Percentiles rank a stretch among this genome's conserved stretches.
Evolutionary conservation across 2,329 filamentous ascomycete genomes (phyloP).

Genomic region (Coniella vitis): DNA sequence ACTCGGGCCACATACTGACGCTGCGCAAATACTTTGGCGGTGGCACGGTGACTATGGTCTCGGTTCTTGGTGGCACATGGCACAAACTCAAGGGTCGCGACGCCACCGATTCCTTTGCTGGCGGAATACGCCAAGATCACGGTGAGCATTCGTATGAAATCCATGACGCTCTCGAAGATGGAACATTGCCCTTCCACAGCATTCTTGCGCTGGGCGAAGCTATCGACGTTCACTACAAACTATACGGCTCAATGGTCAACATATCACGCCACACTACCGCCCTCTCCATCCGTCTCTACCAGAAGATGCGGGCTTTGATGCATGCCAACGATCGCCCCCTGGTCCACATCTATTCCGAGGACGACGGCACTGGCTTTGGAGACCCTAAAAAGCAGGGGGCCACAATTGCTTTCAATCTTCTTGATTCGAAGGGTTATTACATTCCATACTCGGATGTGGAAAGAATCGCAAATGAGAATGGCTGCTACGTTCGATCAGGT

Average conservation of each 20-base stretch:
- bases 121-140: conserved; percentile 4
- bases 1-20: conserved; percentile 47
- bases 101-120: conserved; percentile 15
- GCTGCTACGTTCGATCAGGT: conserved; percentile 56
- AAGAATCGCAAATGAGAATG: conserved; percentile 43
- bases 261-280: conserved; percentile 52
- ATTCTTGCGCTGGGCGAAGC: conserved; percentile 78
- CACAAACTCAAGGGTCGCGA: conserved; percentile 44
- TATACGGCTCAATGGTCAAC: conserved; percentile 53
- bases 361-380: conserved; percentile 34
- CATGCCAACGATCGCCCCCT: conserved; percentile 48
- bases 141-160: conserved; percentile 32
- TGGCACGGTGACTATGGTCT: conserved; percentile 58
- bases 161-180: conserved; percentile 62
- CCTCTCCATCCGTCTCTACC: conserved; percentile 43
- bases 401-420: conserved; percentile 58
- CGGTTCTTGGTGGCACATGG: conserved; percentile 44
- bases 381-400: conserved; percentile 50
- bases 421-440: conserved; percentile 42
- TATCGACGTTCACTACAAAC: conserved; percentile 56
- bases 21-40: conserved; percentile 60
- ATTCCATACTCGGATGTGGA: conserved; percentile 55
- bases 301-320: conserved; percentile 37
- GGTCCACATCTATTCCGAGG: conserved; percentile 49
- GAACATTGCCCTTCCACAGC: conserved; percentile 82